A percentile compares a stretch with the other conserved stretches of the same genome.
Evolutionary conservation across 2,329 filamentous ascomycete species (phyloP).

Genomic region (Corniculantispora saksenae): DNA sequence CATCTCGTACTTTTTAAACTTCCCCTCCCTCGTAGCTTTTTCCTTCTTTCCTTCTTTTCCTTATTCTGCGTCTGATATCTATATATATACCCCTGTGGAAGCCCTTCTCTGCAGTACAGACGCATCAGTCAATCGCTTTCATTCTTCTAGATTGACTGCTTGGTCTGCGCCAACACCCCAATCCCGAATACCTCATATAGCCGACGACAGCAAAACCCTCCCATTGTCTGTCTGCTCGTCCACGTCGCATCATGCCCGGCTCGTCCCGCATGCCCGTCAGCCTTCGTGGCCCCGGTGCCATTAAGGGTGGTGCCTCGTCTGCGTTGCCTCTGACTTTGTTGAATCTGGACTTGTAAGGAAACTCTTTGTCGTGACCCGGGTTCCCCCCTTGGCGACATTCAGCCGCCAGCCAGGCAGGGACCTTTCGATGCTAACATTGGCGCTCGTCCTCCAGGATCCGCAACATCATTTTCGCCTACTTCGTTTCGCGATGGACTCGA

Average conservation of each 20-base stretch:
- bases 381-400: not conserved
- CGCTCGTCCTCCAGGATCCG: conserved; percentile 58
- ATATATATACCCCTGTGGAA: not conserved
- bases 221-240: not conserved
- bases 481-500: conserved; percentile 80
- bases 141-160: not conserved
- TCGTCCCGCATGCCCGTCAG: conserved; percentile 71
- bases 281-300: conserved; percentile 65
- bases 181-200: conserved; percentile 2
- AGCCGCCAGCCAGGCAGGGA: not conserved
- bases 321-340: conserved; percentile 59
- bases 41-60: not conserved
- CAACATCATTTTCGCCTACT: conserved; percentile 86
- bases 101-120: not conserved
- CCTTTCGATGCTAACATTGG: not conserved
- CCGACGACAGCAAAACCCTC: conserved; percentile 1
- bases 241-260: conserved; percentile 55
- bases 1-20: conserved; percentile 1
- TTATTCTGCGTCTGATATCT: not conserved
- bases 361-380: not conserved
- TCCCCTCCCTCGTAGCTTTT: not conserved
- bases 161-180: not conserved
- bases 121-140: not conserved
- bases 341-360: conserved; percentile 65
- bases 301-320: conserved; percentile 55